These are phyloP conservation scores for Notholithocarpus densiflorus DNA, from an alignment of 306 rosid genomes.

Conservation along the genomic window DNA sequence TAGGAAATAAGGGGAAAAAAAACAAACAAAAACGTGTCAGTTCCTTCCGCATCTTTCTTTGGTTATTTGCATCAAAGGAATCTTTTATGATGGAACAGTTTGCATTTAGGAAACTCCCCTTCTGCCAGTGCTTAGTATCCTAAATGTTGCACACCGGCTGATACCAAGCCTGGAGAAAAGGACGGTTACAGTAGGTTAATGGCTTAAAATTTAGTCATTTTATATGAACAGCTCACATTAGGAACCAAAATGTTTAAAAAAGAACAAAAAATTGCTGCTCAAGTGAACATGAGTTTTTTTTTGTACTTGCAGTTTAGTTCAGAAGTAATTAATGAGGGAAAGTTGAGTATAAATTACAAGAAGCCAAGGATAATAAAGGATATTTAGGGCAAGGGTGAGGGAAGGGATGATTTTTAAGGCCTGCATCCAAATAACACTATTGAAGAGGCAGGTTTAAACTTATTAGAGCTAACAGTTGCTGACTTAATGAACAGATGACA, in stretches of 20 bases:
- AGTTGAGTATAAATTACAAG: no score
- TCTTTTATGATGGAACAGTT: not conserved
- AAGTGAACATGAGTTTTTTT: not conserved
- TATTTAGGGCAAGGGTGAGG: not conserved
- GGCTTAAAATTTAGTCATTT: not conserved
- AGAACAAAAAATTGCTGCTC: not conserved
- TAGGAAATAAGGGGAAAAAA: no score
- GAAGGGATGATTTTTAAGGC: not conserved
- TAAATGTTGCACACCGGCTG: no score
- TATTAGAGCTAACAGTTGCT: not conserved
- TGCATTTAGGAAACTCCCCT: no score
- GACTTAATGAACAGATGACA: not conserved
- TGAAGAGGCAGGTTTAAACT: not conserved
- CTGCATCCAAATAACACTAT: not conserved
- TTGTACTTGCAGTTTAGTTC: no score
- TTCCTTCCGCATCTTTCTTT: not conserved
- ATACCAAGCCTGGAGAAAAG: no score
- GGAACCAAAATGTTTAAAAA: not conserved
- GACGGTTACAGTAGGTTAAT: no score
- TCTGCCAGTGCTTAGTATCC: no score
- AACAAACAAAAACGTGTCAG: not conserved
- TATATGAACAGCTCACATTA: not conserved
- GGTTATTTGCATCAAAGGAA: not conserved
- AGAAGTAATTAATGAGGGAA: not conserved
- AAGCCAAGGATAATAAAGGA: no score